Evolutionary conservation across 108 stramenopile species (phyloP), one percentile per base, ranked within the genome.

Genomic region (Cyclostephanos invisitatus): DNA sequence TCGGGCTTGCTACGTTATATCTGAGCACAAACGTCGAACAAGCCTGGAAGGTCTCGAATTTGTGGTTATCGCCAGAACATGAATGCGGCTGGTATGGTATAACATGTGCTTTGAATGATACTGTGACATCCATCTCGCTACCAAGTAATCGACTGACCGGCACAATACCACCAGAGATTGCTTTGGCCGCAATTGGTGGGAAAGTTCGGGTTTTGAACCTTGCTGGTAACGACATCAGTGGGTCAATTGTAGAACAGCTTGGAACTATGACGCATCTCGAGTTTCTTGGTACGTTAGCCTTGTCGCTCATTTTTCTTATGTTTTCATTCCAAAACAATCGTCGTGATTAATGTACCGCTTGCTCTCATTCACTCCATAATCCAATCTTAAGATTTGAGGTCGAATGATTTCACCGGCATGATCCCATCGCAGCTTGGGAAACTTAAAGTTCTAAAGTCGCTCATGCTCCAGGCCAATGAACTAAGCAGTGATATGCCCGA

Each of bases 361-460:
- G 18, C 54, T 49, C 44, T 15, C 27, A 27, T 46, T 46, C 14
- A 15, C 44, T 46, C 15, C 44, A 15, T 15, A 38, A 24, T 29
- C 18, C 18, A 8, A 20, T 53, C 36, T 17, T 22, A 51, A 74
- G 73, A 79, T 50, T 50, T 79, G 12, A 59, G 58, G 56, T 35
- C n/a, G 15, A 79, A 79, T 62, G 56, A 57, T 14, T 71, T 89
- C 67, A 61, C 51, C 12, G 91, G 91, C 14, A 35, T 64, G 8
- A 67, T 92, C 36, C 91, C 91, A 4, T 72, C 72, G 14, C 83
- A 87, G 62, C 50, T 92, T 29, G 86, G 86, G n/a, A 42, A 61
- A 4, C 20, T 87, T n/a, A 55, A 83, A 24, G 68, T 75, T 24
- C 55, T 89, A 20, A 73, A 50, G 63, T 64, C 73, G 18, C 64